phyloP scores from a whole-genome alignment of 257 asterid species.

The Ilex aquifolium region DNA sequence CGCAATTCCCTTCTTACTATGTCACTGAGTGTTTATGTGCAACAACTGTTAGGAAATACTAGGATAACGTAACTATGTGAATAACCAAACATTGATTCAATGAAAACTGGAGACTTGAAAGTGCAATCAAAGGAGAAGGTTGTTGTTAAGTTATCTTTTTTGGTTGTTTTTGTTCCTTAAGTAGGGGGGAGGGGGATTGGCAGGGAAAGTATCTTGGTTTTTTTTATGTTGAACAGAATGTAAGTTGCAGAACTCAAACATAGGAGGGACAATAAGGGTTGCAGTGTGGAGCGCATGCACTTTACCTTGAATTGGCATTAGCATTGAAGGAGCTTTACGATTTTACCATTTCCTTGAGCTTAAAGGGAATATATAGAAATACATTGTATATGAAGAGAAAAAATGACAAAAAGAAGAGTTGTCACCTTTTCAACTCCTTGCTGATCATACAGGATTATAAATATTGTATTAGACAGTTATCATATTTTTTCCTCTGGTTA shows the following conservation, averaged over 20 bases:
- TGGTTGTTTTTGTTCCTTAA: too few relatives aligned
- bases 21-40: too few relatives aligned
- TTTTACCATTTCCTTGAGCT: too few relatives aligned
- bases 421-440: neutral
- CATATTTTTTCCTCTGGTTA: neutral
- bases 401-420: neutral
- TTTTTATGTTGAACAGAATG: neutral
- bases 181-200: neutral
- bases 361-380: too few relatives aligned
- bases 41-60: too few relatives aligned
- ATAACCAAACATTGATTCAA: too few relatives aligned
- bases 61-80: too few relatives aligned
- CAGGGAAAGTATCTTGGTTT: neutral
- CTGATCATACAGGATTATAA: neutral
- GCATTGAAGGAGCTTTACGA: neutral
- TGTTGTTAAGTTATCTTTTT: too few relatives aligned
- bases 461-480: neutral
- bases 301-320: neutral
- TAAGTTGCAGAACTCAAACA: neutral
- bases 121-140: too few relatives aligned
- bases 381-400: neutral
- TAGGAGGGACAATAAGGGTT: neutral
- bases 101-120: too few relatives aligned
- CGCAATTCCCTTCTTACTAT: too few relatives aligned
- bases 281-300: neutral